These are phyloP conservation scores for Gracilaria caudata DNA, from an alignment of 23 red algal species.

Conservation along the genomic window DNA sequence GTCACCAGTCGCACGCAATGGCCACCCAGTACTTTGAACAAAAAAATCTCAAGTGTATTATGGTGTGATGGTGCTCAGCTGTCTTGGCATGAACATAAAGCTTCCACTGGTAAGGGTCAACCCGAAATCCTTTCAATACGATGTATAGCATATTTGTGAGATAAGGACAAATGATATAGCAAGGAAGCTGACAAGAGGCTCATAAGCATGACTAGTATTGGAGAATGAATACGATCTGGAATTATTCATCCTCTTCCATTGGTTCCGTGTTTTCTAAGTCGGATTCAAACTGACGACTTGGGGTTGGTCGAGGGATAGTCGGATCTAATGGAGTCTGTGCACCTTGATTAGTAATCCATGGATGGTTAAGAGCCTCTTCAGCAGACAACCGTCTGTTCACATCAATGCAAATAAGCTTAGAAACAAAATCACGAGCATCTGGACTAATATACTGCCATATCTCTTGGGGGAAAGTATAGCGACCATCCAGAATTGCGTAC, in stretches of 20 bases:
- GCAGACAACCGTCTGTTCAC: slow-evolving; percentile 64
- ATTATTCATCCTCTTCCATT: slow-evolving; percentile 10
- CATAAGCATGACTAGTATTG: not conserved
- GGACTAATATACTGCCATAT: slow-evolving; percentile 67
- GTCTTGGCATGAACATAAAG: too few species aligned
- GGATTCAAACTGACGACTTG: not conserved
- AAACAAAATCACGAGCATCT: slow-evolving; percentile 71
- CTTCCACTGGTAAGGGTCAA: too few species aligned
- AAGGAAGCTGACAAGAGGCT: not conserved
- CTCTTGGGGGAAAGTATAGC: slow-evolving; percentile 55
- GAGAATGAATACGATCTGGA: not conserved
- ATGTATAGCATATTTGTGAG: not conserved
- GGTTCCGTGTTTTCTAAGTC: not conserved
- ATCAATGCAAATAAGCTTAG: slow-evolving; percentile 78
- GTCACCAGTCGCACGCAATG: not conserved
- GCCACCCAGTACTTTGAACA: too few species aligned
- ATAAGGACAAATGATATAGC: not conserved
- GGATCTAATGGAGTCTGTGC: slow-evolving; percentile 5
- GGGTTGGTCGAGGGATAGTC: slow-evolving; percentile 6
- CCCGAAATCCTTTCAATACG: too few species aligned
- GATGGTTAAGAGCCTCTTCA: slow-evolving; percentile 74
- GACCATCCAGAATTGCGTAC: slow-evolving; percentile 71
- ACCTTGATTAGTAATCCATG: slow-evolving; percentile 80
- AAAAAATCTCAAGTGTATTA: not conserved
- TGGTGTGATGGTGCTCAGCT: too few species aligned